Conservation (phyloP, 441 rosid genomes). For the Eruca vesicaria region DNA sequence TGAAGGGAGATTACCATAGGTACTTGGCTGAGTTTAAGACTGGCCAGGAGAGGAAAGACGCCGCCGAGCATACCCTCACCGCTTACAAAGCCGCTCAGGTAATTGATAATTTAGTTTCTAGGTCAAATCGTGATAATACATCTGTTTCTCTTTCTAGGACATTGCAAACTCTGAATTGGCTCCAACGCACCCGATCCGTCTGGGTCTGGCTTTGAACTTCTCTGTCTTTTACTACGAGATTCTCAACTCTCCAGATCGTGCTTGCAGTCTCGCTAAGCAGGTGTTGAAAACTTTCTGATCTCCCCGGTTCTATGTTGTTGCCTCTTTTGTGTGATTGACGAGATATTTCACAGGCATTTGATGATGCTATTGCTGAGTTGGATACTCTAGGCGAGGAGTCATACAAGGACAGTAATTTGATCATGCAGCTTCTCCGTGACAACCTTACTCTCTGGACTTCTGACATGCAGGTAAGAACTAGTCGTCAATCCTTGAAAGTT, state of each 20-base stretch:
- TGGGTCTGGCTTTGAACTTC: conserved; percentile 68
- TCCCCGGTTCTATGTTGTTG: not conserved
- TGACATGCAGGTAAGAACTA: conserved; percentile 55
- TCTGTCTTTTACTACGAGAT: conserved; percentile 40
- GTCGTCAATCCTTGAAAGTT: not conserved
- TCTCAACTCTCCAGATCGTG: conserved; percentile 65
- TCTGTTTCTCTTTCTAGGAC: no score
- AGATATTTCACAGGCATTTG: conserved; percentile 49
- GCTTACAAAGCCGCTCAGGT: conserved; percentile 77
- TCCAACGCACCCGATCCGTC: conserved; percentile 71
- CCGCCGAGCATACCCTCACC: conserved; percentile 69
- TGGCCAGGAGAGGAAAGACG: conserved; percentile 75
- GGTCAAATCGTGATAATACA: no score
- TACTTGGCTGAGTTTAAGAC: no score
- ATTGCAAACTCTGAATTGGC: not conserved
- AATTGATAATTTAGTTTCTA: no score
- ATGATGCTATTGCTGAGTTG: conserved; percentile 71
- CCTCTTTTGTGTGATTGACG: not conserved
- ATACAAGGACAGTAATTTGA: conserved; percentile 70
- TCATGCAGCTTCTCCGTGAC: conserved; percentile 79
- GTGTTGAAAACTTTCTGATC: conserved; percentile 19
- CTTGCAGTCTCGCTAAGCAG: conserved; percentile 74
- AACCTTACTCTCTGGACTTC: conserved; percentile 76
- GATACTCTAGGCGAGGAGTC: conserved; percentile 75
- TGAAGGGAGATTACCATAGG: no score